Evolutionary conservation across 441 rosid genomes (phyloP).

Genomic region (Gossypium lobatum): DNA sequence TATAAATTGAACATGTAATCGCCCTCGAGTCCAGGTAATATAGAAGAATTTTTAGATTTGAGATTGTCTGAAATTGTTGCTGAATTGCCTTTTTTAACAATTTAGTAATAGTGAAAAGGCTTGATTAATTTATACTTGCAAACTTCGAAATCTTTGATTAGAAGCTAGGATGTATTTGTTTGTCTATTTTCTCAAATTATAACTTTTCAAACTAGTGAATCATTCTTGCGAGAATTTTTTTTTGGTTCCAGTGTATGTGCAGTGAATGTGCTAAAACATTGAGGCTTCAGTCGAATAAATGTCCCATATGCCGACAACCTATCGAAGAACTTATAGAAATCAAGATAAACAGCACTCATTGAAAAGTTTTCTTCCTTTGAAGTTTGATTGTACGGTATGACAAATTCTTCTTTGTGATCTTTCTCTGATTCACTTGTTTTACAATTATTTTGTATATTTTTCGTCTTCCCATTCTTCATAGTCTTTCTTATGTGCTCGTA

Average conservation of each 20-base stretch:
- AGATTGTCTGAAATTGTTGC: constrained; percentile 4
- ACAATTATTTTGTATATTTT: constrained; percentile 28
- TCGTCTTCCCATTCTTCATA: not conserved
- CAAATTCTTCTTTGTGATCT: constrained; percentile 11
- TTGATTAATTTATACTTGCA: constrained; percentile 2
- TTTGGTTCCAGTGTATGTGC: constrained; percentile 63
- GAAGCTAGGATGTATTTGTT: constrained; percentile 5
- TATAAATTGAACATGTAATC: not conserved
- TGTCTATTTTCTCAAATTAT: not conserved
- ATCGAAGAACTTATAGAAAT: constrained; percentile 64
- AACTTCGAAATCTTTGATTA: not conserved
- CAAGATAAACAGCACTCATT: constrained; percentile 44
- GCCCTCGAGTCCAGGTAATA: not conserved
- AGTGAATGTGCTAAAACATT: constrained; percentile 67
- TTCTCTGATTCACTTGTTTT: constrained; percentile 8
- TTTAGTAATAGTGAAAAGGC: not conserved
- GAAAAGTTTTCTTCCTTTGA: constrained; percentile 18
- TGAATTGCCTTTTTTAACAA: not conserved
- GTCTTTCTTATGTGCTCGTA: not conserved
- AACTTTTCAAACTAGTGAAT: not conserved
- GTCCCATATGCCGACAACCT: constrained; percentile 79
- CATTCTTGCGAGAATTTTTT: constrained; percentile 6
- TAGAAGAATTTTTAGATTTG: not conserved
- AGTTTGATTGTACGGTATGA: constrained; percentile 24
- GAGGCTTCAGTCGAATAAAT: constrained; percentile 64